Base-by-base conservation (phyloP, 2,329 filamentous ascomycete genomes). In the Phyllosticta capitalensis region DNA sequence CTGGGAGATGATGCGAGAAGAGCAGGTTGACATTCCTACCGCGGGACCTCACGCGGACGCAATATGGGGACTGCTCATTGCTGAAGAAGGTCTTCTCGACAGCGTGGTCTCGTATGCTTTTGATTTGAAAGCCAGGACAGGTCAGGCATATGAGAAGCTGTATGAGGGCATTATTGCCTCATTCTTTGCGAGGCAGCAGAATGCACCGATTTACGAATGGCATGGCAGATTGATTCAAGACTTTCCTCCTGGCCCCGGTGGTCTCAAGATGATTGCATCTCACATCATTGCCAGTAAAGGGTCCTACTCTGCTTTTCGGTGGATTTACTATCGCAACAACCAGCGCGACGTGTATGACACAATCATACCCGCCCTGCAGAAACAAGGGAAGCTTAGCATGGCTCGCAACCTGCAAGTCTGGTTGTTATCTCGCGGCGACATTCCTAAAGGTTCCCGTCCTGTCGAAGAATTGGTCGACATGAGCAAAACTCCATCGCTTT, bases 1-100 rank as follows among this genome's bases (percentile, higher is more conserved):
- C 5, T 82, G 78, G 76, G 62, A 71, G 30, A 73, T 68, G 52
- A 72, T 75, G 67, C 68, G 64, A 10, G 55, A 64, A 12, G 67
- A 72, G 22, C 64, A 67, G 2, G 65, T 79, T 22, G 64, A 69
- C 21, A 62, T 81, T 10, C 78, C 78, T 14, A 70, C 65, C 2
- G 62, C 64, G 12, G 73, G 75, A 19, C 56, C 62, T n/a, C 64
- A 74, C 4, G 75, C 77, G 19, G 67, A 73, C 9, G 67, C 67
- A 12, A 62, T 82, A 6, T 82, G 80, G 80, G 66, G 67, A 0
- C 73, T 70, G 0, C 76, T 81, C 54, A 63, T 81, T 52, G 69
- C 71, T 55, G 61, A 75, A 38, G 60, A 64, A 9, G 49, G 65
- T 6, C 63, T 78, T 1, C 64, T 79, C 2, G 45, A 68, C 5